Evolutionary conservation across 441 rosid species (phyloP), one percentile per base, ranked within the genome.

Genomic region (Eutrema salsugineum): DNA sequence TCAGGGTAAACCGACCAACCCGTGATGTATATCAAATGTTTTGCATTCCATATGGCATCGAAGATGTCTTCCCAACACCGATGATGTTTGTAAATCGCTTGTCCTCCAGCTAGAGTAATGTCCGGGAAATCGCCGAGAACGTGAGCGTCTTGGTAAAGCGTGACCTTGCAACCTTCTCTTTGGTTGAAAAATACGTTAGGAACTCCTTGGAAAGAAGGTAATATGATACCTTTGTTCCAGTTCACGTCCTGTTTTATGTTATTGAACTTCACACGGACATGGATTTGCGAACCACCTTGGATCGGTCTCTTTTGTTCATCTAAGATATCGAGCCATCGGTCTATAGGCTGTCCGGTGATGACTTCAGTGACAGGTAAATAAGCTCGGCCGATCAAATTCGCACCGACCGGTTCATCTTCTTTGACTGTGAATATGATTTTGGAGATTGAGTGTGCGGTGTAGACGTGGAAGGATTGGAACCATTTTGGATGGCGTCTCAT

Each of bases 31-130:
- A 86, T 78, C 9, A 88, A 74, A 69, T 86, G 79, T n/a, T 75
- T 66, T 1, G 90, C 87, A 0, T 80, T 58, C 38, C 35, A 50
- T 32, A 88, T 82, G 2, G 85, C 82, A 15, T 84, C 80, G 6
- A 84, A 88, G 8, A 88, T 82, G 16, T 84, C 90, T 79, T 88
- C 93, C 93, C 90, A 88, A 43, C 90, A 86, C 49, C 82, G 55
- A 39, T 50, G 86, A 56, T 77, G 73, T 48, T 80, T 63, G 47
- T 79, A 78, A 49, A 77, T 24, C 2, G 10, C 14, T 7, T 51
- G 73, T 6, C 68, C 75, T 19, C 50, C 72, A 0, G 72, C 12
- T 2, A 59, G 48, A 6, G 73, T 20, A 33, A 80, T 39, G 12
- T 1, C 16, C 2, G 75, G 77, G 48, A 65, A 86, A n/a, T 40